A percentile compares a stretch with the other conserved stretches of the same genome.
These are phyloP conservation scores for Aspergillus latus DNA, from an alignment of 2,329 filamentous ascomycete species.

Conservation along the genomic window DNA sequence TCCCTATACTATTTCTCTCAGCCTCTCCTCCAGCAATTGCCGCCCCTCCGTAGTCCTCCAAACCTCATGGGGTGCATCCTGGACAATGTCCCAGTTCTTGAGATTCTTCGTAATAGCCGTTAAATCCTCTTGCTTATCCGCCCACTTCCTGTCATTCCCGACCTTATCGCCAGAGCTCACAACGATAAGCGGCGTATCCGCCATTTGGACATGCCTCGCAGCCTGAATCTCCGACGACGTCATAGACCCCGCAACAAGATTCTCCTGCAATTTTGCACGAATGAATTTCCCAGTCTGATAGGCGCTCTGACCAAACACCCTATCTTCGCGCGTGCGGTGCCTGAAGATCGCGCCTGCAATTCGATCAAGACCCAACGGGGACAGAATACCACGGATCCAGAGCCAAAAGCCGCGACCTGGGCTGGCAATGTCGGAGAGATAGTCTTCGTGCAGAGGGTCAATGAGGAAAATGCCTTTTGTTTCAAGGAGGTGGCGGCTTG, in stretches of 20 bases:
- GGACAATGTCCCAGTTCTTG: constrained; percentile 80
- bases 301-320: constrained; percentile 76
- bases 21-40: constrained; percentile 72
- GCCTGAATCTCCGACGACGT: constrained; percentile 78
- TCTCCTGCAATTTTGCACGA: constrained; percentile 91
- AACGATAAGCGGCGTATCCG: constrained; percentile 73
- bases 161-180: constrained; percentile 78
- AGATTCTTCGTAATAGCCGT: constrained; percentile 77
- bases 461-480: constrained; percentile 80
- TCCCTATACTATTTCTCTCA: constrained; percentile 63
- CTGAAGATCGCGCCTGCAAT: constrained; percentile 77
- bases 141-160: constrained; percentile 69
- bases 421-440: constrained; percentile 65
- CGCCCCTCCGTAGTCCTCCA: constrained; percentile 76
- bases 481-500: constrained; percentile 72
- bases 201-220: constrained; percentile 74
- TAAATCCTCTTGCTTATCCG: constrained; percentile 79
- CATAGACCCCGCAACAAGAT: constrained; percentile 78
- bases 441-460: constrained; percentile 85
- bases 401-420: constrained; percentile 75
- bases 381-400: constrained; percentile 83
- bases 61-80: constrained; percentile 79
- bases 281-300: constrained; percentile 80
- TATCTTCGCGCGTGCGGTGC: constrained; percentile 76
- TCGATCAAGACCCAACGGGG: constrained; percentile 80